These are phyloP conservation scores for Huiozyma sinensis DNA, from an alignment of 805 yeast genomes.

Conservation along the genomic window DNA sequence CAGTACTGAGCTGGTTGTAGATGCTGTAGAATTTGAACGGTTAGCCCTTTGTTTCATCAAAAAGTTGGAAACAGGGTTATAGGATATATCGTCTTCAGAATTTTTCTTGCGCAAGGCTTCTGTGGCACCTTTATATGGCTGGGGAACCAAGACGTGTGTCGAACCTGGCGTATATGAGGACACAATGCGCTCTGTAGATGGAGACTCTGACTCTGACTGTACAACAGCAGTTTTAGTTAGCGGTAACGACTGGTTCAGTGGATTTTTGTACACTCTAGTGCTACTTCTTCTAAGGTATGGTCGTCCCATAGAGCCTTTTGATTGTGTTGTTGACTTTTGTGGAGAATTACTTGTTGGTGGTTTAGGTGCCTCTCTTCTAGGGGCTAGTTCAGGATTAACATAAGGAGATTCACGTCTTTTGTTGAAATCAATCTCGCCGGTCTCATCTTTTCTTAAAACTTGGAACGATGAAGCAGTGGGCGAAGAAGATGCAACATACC, in stretches of 20 bases:
- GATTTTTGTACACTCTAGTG: slow-evolving; percentile 6
- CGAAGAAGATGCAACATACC: neutral
- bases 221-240: too few relatives aligned
- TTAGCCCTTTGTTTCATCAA: slow-evolving; percentile 10
- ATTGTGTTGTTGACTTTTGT: slow-evolving; percentile 10
- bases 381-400: slow-evolving; percentile 46
- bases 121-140: slow-evolving; percentile 30
- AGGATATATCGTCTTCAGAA: slow-evolving; percentile 5
- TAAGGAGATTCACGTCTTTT: slow-evolving; percentile 69
- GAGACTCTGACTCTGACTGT: neutral
- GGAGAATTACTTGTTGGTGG: slow-evolving; percentile 38
- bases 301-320: slow-evolving; percentile 1
- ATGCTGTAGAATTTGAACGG: slow-evolving; percentile 13
- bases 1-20: slow-evolving; percentile 9
- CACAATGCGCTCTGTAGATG: slow-evolving; percentile 16
- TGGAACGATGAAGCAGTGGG: slow-evolving; percentile 36
- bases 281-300: slow-evolving; percentile 7
- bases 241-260: slow-evolving; percentile 11
- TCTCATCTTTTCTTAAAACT: slow-evolving; percentile 52
- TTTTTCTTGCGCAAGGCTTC: slow-evolving; percentile 7
- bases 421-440: slow-evolving; percentile 71
- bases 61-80: slow-evolving; percentile 8
- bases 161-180: slow-evolving; percentile 35
- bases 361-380: slow-evolving; percentile 62
- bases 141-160: slow-evolving; percentile 33